Evolutionary conservation across 2,329 filamentous ascomycete genomes (phyloP).

Genomic region (Colletotrichum lupini): DNA sequence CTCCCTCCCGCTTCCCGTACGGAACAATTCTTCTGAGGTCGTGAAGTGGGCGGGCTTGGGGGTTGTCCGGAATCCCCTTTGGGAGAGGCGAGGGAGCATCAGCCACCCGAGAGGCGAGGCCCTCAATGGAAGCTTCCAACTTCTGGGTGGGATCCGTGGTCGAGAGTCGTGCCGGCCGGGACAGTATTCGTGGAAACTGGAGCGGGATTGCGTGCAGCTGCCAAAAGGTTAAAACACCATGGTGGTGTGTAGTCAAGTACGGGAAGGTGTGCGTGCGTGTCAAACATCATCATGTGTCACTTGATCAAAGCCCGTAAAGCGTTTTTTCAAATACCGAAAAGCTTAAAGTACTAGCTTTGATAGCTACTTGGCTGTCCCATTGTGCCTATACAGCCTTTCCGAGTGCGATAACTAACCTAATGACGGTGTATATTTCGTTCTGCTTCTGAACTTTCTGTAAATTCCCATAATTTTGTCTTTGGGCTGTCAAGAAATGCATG

Average conservation of each 20-base stretch:
- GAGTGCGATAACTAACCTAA: background rate
- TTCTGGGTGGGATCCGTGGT: constrained; percentile 28
- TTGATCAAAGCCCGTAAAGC: constrained; percentile 32
- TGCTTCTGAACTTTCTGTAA: constrained; percentile 13
- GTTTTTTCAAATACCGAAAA: constrained; percentile 34
- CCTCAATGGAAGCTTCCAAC: constrained; percentile 17
- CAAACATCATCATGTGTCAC: constrained; percentile 34
- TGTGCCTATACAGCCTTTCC: background rate
- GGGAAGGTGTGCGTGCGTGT: constrained; percentile 10
- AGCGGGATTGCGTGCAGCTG: constrained; percentile 35
- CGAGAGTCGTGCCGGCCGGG: constrained; percentile 19
- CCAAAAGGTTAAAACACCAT: constrained; percentile 28
- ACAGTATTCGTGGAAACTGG: constrained; percentile 11
- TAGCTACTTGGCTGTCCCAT: background rate
- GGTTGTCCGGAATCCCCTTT: background rate
- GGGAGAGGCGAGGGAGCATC: background rate
- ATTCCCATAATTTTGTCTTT: constrained; percentile 11
- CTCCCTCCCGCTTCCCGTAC: background rate
- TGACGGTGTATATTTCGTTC: constrained; percentile 14
- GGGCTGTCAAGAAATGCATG: background rate
- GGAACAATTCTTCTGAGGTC: background rate
- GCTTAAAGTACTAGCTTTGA: constrained; percentile 22
- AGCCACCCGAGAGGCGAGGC: background rate
- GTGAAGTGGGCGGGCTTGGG: background rate
- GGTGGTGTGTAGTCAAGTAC: constrained; percentile 12